Percentiles rank a stretch among this genome's conserved stretches.
Conservation (phyloP, 2,329 filamentous ascomycete species). For the Paecilomyces fulvus region DNA sequence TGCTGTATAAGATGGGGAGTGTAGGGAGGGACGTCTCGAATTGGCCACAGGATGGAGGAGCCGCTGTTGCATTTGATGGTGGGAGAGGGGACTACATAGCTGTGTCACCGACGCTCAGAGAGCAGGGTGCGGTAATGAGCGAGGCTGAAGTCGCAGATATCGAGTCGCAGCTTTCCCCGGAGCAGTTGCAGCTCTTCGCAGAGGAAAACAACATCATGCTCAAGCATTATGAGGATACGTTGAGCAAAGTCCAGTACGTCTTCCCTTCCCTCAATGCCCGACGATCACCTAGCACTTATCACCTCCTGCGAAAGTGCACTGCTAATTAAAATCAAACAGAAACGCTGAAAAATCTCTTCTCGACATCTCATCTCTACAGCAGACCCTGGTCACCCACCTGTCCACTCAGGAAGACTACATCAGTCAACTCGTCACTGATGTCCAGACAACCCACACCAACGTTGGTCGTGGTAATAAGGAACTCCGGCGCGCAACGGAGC, state of each 20-base stretch:
- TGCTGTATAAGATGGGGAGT: slow-evolving; percentile 57
- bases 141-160: slow-evolving; percentile 30
- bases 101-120: slow-evolving; percentile 12
- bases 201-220: slow-evolving; percentile 89
- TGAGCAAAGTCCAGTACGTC: slow-evolving; percentile 84
- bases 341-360: slow-evolving; percentile 82
- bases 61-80: slow-evolving; percentile 6
- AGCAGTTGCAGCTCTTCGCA: slow-evolving; percentile 89
- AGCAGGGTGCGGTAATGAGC: slow-evolving; percentile 17
- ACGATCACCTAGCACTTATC: not conserved
- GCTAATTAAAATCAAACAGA: slow-evolving; percentile 36
- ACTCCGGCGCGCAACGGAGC: slow-evolving; percentile 70
- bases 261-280: not conserved
- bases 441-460: slow-evolving; percentile 72
- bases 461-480: slow-evolving; percentile 84
- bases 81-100: slow-evolving; percentile 11
- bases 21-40: slow-evolving; percentile 4
- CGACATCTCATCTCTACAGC: slow-evolving; percentile 89
- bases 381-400: slow-evolving; percentile 77
- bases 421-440: slow-evolving; percentile 78
- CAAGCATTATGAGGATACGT: slow-evolving; percentile 84
- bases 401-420: slow-evolving; percentile 81
- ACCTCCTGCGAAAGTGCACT: not conserved
- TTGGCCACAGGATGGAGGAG: slow-evolving; percentile 8
- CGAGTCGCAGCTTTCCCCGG: slow-evolving; percentile 59